Base-by-base conservation (phyloP, 1,139 yeast species). In the Yamadazyma songkhlaensis region DNA sequence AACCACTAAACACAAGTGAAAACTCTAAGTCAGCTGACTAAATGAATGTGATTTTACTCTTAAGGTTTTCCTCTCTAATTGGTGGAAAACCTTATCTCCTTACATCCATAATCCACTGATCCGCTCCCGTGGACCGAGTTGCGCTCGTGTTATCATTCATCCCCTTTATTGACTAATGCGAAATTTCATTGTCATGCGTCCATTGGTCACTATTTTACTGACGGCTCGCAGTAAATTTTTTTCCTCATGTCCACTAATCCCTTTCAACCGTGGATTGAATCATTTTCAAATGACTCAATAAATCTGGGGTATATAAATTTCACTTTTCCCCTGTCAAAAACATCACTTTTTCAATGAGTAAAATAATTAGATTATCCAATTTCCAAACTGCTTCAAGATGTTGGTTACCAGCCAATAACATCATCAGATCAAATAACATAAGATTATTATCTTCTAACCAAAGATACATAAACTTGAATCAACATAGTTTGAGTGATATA, bases 341-440 rank as follows among this genome's bases (percentile, higher is more conserved):
- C n/a, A n/a, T n/a, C n/a, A n/a, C 27, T 26, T 20, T 34, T 26
- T 12, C 34, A 25, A 67, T 65, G 71, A 55, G 57, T 38, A 67
- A 64, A 51, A 59, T 67, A 30, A 51, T 65, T 33, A 61, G 58
- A 44, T 57, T 69, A 31, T 53, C 71, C 31, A 51, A 66, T 25
- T 64, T 59, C 54, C 66, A 62, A 50, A 67, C 75, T 37, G 73
- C 74, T 42, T 55, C 74, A 37, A 65, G 73, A 49, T 68, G 73
- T 48, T 70, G 74, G 74, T 50, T 70, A 21, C 74, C 75, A 38
- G 48, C 53, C 15, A 51, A 49, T 30, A 46, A 27, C 6, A 27
- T 25, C 6, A 27, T n/a, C 11, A 27, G 13, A 13, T n/a, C 17
- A 27, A 33, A 34, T 37, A 26, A 14, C 37, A 45, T 15, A 10